A percentile compares a stretch with the other conserved stretches of the same genome.
Conservation (phyloP, 805 yeast species). For the Saccharomycopsis amapae region DNA sequence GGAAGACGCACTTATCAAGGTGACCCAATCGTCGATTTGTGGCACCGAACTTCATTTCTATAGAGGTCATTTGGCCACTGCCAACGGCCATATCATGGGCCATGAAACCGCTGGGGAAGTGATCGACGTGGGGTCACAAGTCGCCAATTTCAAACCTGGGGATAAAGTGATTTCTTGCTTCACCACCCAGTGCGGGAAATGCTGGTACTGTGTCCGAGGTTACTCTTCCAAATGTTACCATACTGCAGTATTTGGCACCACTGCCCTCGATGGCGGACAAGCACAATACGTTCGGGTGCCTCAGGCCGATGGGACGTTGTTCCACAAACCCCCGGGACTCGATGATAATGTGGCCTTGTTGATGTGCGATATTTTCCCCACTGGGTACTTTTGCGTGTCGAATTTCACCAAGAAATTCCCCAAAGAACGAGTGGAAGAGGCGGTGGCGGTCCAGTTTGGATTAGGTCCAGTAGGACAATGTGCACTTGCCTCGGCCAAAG, state of each 20-base stretch:
- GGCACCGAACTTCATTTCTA: constrained; percentile 51
- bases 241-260: constrained; percentile 52
- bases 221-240: constrained; percentile 47
- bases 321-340: constrained; percentile 33
- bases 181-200: constrained; percentile 52
- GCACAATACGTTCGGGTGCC: constrained; percentile 59
- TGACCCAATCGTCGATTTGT: constrained; percentile 42
- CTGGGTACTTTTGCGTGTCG: constrained; percentile 53
- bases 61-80: constrained; percentile 41
- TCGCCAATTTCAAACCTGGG: constrained; percentile 34
- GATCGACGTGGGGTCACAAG: constrained; percentile 33
- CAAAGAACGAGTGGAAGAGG: constrained; percentile 29
- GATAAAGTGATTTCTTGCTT: constrained; percentile 42
- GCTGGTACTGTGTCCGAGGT: constrained; percentile 53
- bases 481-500: constrained; percentile 39
- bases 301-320: constrained; percentile 44
- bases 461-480: constrained; percentile 58
- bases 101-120: constrained; percentile 44
- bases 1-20: constrained; percentile 41
- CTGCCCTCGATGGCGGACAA: constrained; percentile 53
- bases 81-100: constrained; percentile 39
- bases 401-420: constrained; percentile 39
- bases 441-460: constrained; percentile 46
- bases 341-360: constrained; percentile 43
- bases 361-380: constrained; percentile 60